Base-by-base conservation (phyloP, 148 eudicot genomes). In the Persicaria maculosa region DNA sequence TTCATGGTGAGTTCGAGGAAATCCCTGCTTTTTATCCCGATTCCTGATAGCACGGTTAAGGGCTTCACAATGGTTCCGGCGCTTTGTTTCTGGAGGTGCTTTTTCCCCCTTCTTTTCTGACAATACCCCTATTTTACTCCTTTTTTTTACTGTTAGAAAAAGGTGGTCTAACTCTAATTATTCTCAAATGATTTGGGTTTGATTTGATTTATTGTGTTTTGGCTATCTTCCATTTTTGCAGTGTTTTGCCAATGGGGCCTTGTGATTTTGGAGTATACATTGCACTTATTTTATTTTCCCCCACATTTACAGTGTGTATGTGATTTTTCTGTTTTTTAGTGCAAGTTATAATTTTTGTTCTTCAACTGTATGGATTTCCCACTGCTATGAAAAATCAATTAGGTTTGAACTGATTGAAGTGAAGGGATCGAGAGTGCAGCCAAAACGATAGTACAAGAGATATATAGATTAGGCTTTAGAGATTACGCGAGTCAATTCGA, bases 21-120 rank as follows among this genome's bases (percentile, higher is more conserved):
- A 59, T 59, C 67, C 62, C 67, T 59, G 67, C 43, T 59, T 59
- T 59, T 59, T 1, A 59, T 59, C 44, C 67, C 25, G 14, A 59
- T 59, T 59, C 67, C 67, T 59, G 14, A 59, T 59, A 59, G 43
- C 67, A 59, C 67, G 67, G 67, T 59, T 57, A 22, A 19, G 62
- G 3, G 19, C 19, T 55, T 58, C 65, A 20, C 65, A 22, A 9
- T 58, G 65, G 11, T 22, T 59, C 43, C 67, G 67, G 67, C 67
- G 67, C 67, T 59, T 59, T 22, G 67, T 59, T 25, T 25, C 43
- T 22, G 67, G 67, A 1, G 4, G 17, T 52, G 55, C 55, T 52
- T 14, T 59, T 59, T 59, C 15, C 14, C 67, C 25, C 67, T 59
- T 59, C 20, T 57, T 5, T 59, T 14, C 16, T 25, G 10, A 59